These are phyloP conservation scores for Miscanthus lutarioriparius DNA, from an alignment of 176 grass and related monocot genomes.

Conservation along the genomic window DNA sequence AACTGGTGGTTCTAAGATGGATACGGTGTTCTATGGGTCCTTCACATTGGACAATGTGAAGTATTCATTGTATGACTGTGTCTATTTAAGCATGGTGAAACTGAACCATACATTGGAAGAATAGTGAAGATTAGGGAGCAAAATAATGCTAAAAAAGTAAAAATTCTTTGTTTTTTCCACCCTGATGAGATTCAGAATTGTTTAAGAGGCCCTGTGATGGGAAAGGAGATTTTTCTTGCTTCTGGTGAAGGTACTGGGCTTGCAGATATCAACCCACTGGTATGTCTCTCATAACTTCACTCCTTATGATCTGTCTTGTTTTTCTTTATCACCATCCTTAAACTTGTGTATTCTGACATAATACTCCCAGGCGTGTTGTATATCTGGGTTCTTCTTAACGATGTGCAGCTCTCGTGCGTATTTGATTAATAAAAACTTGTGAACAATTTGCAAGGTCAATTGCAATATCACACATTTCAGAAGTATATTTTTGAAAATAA, in stretches of 20 bases:
- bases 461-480: not conserved
- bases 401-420: not conserved
- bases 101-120: conserved; percentile 62
- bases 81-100: conserved; percentile 47
- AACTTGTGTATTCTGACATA: no score
- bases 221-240: conserved; percentile 77
- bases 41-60: conserved; percentile 69
- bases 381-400: not conserved
- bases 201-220: conserved; percentile 41
- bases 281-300: conserved; percentile 27
- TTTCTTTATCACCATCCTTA: not conserved
- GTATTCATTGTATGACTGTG: conserved; percentile 64
- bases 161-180: conserved; percentile 75
- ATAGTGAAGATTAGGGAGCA: conserved; percentile 65
- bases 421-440: not conserved
- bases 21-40: conserved; percentile 56
- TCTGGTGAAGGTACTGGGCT: conserved; percentile 57
- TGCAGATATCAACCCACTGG: conserved; percentile 60
- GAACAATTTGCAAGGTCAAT: conserved; percentile 4
- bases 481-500: conserved; percentile 15
- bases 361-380: no score
- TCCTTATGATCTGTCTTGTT: not conserved
- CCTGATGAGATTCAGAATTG: conserved; percentile 54
- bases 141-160: conserved; percentile 55
- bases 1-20: conserved; percentile 39